Conservation (phyloP, 2,329 filamentous ascomycete species). For the Scolecobasidium constrictum region DNA sequence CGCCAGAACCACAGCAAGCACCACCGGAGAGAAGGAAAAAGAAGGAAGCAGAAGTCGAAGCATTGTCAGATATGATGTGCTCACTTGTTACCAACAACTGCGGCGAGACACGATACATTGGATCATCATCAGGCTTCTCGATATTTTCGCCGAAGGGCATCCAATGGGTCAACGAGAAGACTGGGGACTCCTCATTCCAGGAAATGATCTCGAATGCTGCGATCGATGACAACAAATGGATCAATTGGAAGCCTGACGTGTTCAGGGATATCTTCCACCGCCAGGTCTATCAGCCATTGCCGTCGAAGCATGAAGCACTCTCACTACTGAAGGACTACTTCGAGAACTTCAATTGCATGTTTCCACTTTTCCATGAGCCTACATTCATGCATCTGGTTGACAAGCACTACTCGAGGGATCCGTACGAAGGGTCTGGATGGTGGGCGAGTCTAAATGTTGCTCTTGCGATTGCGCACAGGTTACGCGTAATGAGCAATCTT, state of each 20-base stretch:
- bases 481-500: conserved; percentile 91
- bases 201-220: conserved; percentile 84
- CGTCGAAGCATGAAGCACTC: conserved; percentile 75
- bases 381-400: conserved; percentile 98
- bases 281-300: conserved; percentile 71
- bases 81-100: conserved; percentile 90
- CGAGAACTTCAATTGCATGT: conserved; percentile 98
- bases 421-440: conserved; percentile 93
- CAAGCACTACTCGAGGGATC: conserved; percentile 82
- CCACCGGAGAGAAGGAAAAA: conserved; percentile 36
- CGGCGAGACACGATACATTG: conserved; percentile 91
- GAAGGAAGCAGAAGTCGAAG: conserved; percentile 60
- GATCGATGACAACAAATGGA: conserved; percentile 89
- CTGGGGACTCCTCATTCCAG: conserved; percentile 89
- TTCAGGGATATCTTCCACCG: conserved; percentile 87
- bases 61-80: conserved; percentile 96
- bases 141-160: conserved; percentile 98
- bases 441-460: conserved; percentile 95
- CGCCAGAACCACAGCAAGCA: conserved; percentile 30
- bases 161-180: conserved; percentile 97
- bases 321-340: conserved; percentile 90
- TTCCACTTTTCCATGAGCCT: conserved; percentile 91
- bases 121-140: conserved; percentile 93
- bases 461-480: conserved; percentile 81
- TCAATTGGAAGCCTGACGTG: conserved; percentile 95